Evolutionary conservation across 208 protist genomes (phyloP), one percentile per base, ranked within the genome.

Genomic region (Herpetomonas tarakana): DNA sequence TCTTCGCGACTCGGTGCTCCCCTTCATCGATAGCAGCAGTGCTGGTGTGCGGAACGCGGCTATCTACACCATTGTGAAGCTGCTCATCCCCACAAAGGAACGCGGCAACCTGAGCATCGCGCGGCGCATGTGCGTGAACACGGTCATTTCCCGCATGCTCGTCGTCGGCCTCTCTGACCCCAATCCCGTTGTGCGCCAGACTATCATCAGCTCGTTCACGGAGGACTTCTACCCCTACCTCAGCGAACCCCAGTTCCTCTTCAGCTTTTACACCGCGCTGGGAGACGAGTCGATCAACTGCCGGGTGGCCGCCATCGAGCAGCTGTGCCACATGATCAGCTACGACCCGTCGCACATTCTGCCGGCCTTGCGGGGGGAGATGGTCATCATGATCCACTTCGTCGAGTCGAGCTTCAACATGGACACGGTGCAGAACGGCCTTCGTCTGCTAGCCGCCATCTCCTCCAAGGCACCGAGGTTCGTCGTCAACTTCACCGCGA

Each of bases 321-420:
- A 88, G 68, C 72, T 95, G 0, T 95, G 88, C 53, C 68, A 76
- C 46, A 89, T 95, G 85, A 78, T 90, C 49, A 67, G 52, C 31
- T 88, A 92, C 62, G 79, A 92, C 72, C 86, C 83, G 2, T 92
- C 88, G 11, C 81, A 91, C 69, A 92, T 92, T 58, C 71, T 95
- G 25, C 88, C 83, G 2, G 78, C 82, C 21, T 64, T 95, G 47
- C 74, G 88, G 0, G 82, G 91, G 52, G 80, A 91, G 57, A 79
- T 95, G 65, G 60, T 86, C 11, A 72, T 72, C 1, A 78, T 89
- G 46, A 30, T 95, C 11, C 71, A 88, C 53, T 65, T 77, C 14
- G 68, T 95, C 7, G 53, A 63, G 41, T 65, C 67, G 2, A 74
- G 66, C 12, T 82, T 78, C 52, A 91, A 85, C 59, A 66, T 65